A percentile compares a stretch with the other conserved stretches of the same genome.
Evolutionary conservation across 2,329 filamentous ascomycete species (phyloP).

Genomic region (Xylaria sp.): DNA sequence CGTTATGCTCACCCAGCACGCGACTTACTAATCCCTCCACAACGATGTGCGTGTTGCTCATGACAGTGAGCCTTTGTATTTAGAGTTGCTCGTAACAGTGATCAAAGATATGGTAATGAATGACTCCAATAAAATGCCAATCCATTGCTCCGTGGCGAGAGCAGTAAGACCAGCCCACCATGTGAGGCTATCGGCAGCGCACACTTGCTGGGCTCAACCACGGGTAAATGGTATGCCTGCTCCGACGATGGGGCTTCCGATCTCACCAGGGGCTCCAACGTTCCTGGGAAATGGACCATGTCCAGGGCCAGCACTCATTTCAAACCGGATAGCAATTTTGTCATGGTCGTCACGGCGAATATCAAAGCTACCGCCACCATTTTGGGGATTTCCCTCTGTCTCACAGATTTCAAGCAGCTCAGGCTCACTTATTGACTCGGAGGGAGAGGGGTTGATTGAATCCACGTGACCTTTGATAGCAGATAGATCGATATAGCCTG

Average conservation of each 20-base stretch:
- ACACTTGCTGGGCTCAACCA: slow-evolving; percentile 4
- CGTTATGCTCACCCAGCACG: slow-evolving; percentile 41
- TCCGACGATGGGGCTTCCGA: slow-evolving; percentile 68
- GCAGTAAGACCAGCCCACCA: neutral
- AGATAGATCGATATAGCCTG: slow-evolving; percentile 76
- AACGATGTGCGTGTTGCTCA: slow-evolving; percentile 33
- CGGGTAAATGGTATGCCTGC: slow-evolving; percentile 36
- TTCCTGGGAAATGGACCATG: slow-evolving; percentile 55
- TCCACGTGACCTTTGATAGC: slow-evolving; percentile 74
- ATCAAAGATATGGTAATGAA: slow-evolving; percentile 26
- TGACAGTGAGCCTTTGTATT: slow-evolving; percentile 15
- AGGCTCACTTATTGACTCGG: slow-evolving; percentile 59
- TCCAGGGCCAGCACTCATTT: slow-evolving; percentile 61
- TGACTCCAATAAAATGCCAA: slow-evolving; percentile 16
- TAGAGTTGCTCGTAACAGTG: neutral
- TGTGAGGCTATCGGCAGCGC: neutral
- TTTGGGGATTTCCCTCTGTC: slow-evolving; percentile 85
- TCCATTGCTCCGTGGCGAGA: slow-evolving; percentile 3
- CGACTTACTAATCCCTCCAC: slow-evolving; percentile 28
- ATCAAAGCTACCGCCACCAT: slow-evolving; percentile 90
- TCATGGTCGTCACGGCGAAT: slow-evolving; percentile 64
- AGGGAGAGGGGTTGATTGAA: slow-evolving; percentile 62
- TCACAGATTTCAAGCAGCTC: slow-evolving; percentile 89
- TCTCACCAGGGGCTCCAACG: slow-evolving; percentile 71
- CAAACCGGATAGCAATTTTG: slow-evolving; percentile 62